phyloP scores from a whole-genome alignment of 371 early-diverging fungal genomes.

The Mortierella sp. region DNA sequence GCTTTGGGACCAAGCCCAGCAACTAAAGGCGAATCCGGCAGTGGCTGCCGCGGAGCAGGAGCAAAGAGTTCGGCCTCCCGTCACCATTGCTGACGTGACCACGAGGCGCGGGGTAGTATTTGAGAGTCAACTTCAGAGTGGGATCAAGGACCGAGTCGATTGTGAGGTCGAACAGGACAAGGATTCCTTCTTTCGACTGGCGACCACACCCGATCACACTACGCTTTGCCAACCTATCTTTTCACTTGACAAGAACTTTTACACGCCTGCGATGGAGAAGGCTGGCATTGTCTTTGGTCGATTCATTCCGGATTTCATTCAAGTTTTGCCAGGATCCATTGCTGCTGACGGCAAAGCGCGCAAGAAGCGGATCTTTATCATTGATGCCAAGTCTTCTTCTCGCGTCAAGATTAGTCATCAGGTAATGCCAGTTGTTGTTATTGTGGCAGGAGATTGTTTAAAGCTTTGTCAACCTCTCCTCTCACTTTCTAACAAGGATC shows the following conservation, averaged over 20 bases:
- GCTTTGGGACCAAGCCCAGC: conserved; percentile 21
- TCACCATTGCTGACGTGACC: conserved; percentile 47
- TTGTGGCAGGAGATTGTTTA: no score
- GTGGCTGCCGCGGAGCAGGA: not conserved
- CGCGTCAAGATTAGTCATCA: conserved; percentile 63
- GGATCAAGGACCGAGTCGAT: conserved; percentile 46
- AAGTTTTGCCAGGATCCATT: conserved; percentile 55
- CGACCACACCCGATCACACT: conserved; percentile 54
- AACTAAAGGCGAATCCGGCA: not conserved
- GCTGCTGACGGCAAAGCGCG: conserved; percentile 9
- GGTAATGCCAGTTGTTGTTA: conserved; percentile 24
- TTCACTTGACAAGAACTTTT: conserved; percentile 59
- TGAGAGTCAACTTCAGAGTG: conserved; percentile 31
- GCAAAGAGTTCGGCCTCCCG: not conserved
- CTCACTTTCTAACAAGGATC: not conserved
- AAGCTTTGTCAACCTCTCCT: not conserved
- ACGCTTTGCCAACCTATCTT: conserved; percentile 64
- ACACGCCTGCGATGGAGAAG: conserved; percentile 42
- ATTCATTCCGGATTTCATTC: conserved; percentile 69
- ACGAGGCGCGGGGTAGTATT: conserved; percentile 45
- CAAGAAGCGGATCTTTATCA: conserved; percentile 60
- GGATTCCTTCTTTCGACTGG: conserved; percentile 58
- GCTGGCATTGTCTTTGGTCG: conserved; percentile 56
- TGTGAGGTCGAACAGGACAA: conserved; percentile 52
- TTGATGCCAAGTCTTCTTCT: conserved; percentile 68